Base-by-base conservation (phyloP, 2,329 filamentous ascomycete species). In the Cladobotryum mycophilum region DNA sequence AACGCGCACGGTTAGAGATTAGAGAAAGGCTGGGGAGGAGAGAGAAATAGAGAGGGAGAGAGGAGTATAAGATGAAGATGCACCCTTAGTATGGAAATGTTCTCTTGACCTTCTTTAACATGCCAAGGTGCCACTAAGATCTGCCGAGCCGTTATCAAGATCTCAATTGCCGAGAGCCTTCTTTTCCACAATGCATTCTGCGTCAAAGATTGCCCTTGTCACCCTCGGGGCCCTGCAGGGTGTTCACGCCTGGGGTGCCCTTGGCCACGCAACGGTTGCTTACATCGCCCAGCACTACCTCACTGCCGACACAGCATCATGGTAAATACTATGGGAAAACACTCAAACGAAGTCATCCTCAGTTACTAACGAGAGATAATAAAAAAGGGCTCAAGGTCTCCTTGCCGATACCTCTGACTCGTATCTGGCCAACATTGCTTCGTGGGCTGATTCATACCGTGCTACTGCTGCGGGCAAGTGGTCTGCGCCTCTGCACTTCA, bases 231-330 rank as follows among this genome's bases (percentile, higher is more conserved):
- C 53, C 7, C 41, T 55, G 17, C 55, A 56, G 17, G 53, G 55
- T 18, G 58, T 41, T 8, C 30, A 52, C 20, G 71, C 71, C 49
- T 74, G 71, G 71, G 71, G 71, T 12, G 61, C 63, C 7, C 66
- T 73, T 53, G 76, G 76, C 54, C 77, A 80, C 59, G 72, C 74
- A 54, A 75, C 77, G 1, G 68, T 80, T n/a, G 77, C 76, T 17
- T 77, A 78, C 59, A 61, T 80, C 41, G 76, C 76, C 2, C 69
- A 68, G 46, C 69, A 75, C 61, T 77, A 76, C 56, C 69, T 79
- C 8, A 54, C 66, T 13, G 48, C 69, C 0, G 63, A 65, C 11
- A 76, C 75, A 1, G 55, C 56, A 14, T 52, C 53, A 43, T 61
- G 58, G 58, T 57, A 20, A 53, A 52, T 30, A 20, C 9, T 41